These are phyloP conservation scores for Naematelia aurantialba DNA, from an alignment of 768 basidiomycete genomes.

Conservation along the genomic window DNA sequence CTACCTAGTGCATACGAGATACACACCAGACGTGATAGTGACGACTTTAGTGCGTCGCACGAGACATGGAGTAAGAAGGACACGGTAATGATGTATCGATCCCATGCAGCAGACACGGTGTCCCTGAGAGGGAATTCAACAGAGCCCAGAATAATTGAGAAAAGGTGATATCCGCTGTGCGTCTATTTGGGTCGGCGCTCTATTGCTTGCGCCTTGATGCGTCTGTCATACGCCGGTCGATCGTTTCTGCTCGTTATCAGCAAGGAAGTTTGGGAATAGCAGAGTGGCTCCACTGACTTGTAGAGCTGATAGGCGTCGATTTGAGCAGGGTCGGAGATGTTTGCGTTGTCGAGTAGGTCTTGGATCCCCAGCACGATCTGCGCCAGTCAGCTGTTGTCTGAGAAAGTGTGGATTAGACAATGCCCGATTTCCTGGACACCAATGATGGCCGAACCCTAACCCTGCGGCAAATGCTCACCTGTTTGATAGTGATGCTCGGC, in stretches of 20 bases:
- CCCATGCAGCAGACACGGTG: background rate
- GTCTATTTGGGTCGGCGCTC: constrained; percentile 81
- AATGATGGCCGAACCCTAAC: too few relatives aligned
- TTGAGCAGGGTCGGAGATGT: constrained; percentile 95
- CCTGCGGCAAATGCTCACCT: constrained; percentile 66
- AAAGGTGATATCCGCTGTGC: background rate
- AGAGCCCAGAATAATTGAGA: constrained; percentile 2
- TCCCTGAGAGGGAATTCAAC: background rate
- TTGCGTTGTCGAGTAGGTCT: constrained; percentile 90
- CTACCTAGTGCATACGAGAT: too few relatives aligned
- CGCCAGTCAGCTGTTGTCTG: too few relatives aligned
- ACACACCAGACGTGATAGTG: constrained; percentile 1
- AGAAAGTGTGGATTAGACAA: too few relatives aligned
- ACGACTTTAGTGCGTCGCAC: background rate
- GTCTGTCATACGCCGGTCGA: constrained; percentile 81
- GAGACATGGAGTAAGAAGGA: background rate
- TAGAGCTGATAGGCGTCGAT: constrained; percentile 98
- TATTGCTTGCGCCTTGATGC: constrained; percentile 77
- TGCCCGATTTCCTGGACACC: too few relatives aligned
- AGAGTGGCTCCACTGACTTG: constrained; percentile 64
- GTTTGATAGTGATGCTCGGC: constrained; percentile 97
- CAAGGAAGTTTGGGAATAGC: background rate
- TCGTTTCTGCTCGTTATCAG: constrained; percentile 66
- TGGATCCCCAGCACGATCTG: constrained; percentile 95
- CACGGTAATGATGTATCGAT: constrained; percentile 1